Base-by-base conservation (phyloP, 352 stramenopile species). In the Phytophthora cactorum region DNA sequence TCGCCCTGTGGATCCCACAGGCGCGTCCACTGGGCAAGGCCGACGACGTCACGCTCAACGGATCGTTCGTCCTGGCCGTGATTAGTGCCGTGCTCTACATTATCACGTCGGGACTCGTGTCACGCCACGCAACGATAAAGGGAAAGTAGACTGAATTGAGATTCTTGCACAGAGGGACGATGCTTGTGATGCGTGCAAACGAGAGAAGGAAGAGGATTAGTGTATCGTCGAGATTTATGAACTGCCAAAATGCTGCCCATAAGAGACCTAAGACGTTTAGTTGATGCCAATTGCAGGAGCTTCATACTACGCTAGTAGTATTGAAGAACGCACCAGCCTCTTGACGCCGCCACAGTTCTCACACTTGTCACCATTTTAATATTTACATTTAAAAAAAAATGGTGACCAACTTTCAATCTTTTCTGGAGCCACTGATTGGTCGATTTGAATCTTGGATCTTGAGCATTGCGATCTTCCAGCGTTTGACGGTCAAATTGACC, bases 1-100 rank as follows among this genome's bases (percentile, higher is more conserved):
- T 89, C 67, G 41, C 76, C 25, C 61, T 84, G n/a, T 91, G 83
- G 83, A 68, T 91, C 57, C 68, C 66, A 8, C 83, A 91, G 69
- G 59, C 76, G 38, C 73, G 76, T 46, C 60, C 80, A 47, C 76
- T 91, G 32, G 54, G 72, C 49, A 88, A 89, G 64, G 72, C 65
- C 7, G 81, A 90, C 77, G 76, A 89, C 55, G 79, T 90, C 12
- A 74, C 62, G 52, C 66, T 86, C 68, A 83, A 77, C 17, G 79
- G 75, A 17, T 82, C 83, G 25, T 90, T 91, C 74, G 44, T 90
- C 8, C 52, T 90, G 5, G 79, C 66, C 36, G 68, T 91, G 1
- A 56, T 89, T 31, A 78, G 78, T 4, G 56, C 79, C 1, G 53
- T 78, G 44, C 75, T 89, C 31, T 91, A 84, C 66, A 59, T 84